Evolutionary conservation across 441 rosid species (phyloP).

Genomic region (Brassica hybrid): DNA sequence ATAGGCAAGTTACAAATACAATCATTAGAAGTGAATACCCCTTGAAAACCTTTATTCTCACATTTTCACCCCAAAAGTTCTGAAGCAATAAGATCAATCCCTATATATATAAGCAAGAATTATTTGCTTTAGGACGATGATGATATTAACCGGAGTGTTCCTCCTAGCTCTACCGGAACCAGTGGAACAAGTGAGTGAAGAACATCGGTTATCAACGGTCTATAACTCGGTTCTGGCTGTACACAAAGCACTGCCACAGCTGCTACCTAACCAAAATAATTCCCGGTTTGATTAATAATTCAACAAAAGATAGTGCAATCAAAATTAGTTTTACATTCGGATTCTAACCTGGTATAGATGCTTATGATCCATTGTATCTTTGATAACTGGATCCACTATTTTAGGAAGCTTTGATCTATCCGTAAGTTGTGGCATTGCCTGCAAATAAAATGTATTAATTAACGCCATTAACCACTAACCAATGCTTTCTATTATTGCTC

Average conservation of each 20-base stretch:
- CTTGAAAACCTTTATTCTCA: neutral
- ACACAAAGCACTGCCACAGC: constrained; percentile 97
- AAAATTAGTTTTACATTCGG: neutral
- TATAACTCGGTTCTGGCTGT: constrained; percentile 92
- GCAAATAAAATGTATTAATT: constrained; percentile 42
- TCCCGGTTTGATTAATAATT: neutral
- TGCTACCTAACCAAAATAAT: constrained; percentile 62
- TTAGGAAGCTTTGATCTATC: constrained; percentile 88
- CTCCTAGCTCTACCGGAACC: constrained; percentile 85
- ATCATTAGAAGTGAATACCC: constrained; percentile 12
- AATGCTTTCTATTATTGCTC: constrained; percentile 19
- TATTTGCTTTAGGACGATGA: constrained; percentile 22
- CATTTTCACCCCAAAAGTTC: constrained; percentile 11
- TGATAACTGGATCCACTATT: constrained; percentile 83
- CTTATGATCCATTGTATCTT: constrained; percentile 77
- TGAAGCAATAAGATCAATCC: neutral
- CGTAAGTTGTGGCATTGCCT: constrained; percentile 98
- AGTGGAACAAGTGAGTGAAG: constrained; percentile 88
- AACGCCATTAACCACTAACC: neutral
- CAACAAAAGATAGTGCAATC: neutral
- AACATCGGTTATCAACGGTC: constrained; percentile 93
- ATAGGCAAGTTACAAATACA: constrained; percentile 26
- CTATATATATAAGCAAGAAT: neutral
- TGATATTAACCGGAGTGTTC: constrained; percentile 63
- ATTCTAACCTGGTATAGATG: constrained; percentile 85